These are phyloP conservation scores for Cylindrotheca fusiformis DNA, from an alignment of 108 stramenopile genomes.

Conservation along the genomic window DNA sequence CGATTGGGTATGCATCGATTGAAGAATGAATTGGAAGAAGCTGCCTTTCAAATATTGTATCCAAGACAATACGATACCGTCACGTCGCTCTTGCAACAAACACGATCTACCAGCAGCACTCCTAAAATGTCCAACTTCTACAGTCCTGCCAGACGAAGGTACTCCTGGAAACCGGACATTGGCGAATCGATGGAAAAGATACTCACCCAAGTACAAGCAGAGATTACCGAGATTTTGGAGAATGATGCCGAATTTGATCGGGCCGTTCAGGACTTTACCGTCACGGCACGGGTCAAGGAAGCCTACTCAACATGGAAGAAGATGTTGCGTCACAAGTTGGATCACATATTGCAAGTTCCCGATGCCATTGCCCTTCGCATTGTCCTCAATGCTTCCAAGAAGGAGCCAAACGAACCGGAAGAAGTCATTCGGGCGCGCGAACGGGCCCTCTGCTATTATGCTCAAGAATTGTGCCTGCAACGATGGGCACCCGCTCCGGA, in stretches of 20 bases:
- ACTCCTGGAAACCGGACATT: conserved; percentile 21
- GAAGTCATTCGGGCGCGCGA: conserved; percentile 61
- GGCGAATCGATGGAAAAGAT: conserved; percentile 57
- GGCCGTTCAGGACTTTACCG: conserved; percentile 49
- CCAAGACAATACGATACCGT: conserved; percentile 59
- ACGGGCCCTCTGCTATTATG: conserved; percentile 78
- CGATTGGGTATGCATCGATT: conserved; percentile 81
- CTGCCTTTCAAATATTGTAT: conserved; percentile 76
- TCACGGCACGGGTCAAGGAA: conserved; percentile 79
- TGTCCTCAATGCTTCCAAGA: conserved; percentile 65
- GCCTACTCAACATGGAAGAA: conserved; percentile 82
- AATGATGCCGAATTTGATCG: conserved; percentile 60
- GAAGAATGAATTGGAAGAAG: conserved; percentile 86
- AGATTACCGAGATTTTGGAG: conserved; percentile 54
- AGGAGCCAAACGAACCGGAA: conserved; percentile 45
- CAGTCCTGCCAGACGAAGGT: not conserved
- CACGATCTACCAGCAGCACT: conserved; percentile 8
- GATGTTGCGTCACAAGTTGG: conserved; percentile 63
- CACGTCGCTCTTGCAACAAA: conserved; percentile 33
- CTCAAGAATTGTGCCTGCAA: conserved; percentile 49
- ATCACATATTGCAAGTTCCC: conserved; percentile 66
- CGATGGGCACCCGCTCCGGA: conserved; percentile 43
- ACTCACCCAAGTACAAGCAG: conserved; percentile 46
- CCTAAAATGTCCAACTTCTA: no score
- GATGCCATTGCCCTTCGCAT: conserved; percentile 79